phyloP scores from a whole-genome alignment of 129 eudicot genomes.

The Centrapalus pauciflorus region DNA sequence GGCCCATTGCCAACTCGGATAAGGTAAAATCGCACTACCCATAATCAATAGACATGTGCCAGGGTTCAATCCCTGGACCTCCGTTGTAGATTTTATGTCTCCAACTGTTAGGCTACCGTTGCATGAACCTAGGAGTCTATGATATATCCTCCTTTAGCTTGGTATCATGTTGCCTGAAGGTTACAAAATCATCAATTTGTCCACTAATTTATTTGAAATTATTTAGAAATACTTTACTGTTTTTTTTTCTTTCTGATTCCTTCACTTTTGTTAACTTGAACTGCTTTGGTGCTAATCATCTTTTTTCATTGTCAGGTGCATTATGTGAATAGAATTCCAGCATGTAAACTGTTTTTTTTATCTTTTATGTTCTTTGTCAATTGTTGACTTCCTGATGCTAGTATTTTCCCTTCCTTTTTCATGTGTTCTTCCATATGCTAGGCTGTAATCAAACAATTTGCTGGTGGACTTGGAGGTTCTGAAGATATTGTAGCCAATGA shows the following conservation, averaged over 20 bases:
- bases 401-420: neutral
- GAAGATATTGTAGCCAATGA: conserved; percentile 56
- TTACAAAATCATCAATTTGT: neutral
- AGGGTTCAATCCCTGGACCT: too few species aligned
- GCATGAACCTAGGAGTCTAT: neutral
- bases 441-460: conserved; percentile 88
- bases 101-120: too few species aligned
- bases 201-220: neutral
- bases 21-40: too few species aligned
- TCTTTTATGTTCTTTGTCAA: too few species aligned
- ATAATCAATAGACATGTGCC: too few species aligned
- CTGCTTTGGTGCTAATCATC: neutral
- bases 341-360: conserved; percentile 10
- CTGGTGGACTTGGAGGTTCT: conserved; percentile 69
- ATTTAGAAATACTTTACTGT: conserved; percentile 3
- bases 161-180: neutral
- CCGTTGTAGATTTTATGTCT: too few species aligned
- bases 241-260: neutral
- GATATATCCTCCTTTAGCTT: neutral
- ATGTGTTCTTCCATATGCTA: conserved; percentile 19
- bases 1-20: too few species aligned
- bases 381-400: neutral
- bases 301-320: neutral
- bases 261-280: neutral
- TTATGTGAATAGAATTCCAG: neutral